Evolutionary conservation across 2,329 filamentous ascomycete genomes (phyloP).

Genomic region (Talaromyces marneffei): DNA sequence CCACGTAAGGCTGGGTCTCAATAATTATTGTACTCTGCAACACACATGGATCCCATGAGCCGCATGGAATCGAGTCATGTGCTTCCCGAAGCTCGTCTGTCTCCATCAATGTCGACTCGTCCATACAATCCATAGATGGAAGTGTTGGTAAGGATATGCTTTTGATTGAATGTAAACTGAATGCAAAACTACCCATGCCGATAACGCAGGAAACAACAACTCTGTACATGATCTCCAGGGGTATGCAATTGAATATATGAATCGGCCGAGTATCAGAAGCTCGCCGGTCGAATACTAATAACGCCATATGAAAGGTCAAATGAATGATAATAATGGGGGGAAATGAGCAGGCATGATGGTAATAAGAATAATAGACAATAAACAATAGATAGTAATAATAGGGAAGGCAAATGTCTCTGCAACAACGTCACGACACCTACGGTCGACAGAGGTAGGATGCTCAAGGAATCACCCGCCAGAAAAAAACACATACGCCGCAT

Average conservation of each 20-base stretch:
- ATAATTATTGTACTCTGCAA: not conserved
- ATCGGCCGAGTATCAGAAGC: conserved; percentile 16
- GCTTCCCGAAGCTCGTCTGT: not conserved
- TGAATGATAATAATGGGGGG: not conserved
- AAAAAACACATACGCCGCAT: conserved; percentile 3
- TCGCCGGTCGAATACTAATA: conserved; percentile 12
- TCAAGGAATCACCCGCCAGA: not conserved
- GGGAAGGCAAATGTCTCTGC: not conserved
- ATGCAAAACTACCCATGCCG: too few species aligned
- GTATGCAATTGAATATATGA: conserved; percentile 13
- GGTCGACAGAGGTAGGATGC: not conserved
- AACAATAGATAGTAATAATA: not conserved
- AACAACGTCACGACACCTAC: not conserved
- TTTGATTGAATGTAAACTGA: not conserved
- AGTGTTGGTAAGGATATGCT: not conserved
- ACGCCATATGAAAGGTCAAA: conserved; percentile 3
- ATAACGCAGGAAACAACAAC: not conserved
- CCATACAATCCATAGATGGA: too few species aligned
- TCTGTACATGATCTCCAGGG: conserved; percentile 10
- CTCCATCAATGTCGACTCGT: too few species aligned
- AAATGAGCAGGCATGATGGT: not conserved
- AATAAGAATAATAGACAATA: not conserved
- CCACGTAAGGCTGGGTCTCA: not conserved
- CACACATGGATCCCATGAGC: not conserved
- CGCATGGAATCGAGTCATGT: not conserved